These are phyloP conservation scores for Daldinia caldariorum DNA, from an alignment of 495 filamentous ascomycete species.

Conservation along the genomic window DNA sequence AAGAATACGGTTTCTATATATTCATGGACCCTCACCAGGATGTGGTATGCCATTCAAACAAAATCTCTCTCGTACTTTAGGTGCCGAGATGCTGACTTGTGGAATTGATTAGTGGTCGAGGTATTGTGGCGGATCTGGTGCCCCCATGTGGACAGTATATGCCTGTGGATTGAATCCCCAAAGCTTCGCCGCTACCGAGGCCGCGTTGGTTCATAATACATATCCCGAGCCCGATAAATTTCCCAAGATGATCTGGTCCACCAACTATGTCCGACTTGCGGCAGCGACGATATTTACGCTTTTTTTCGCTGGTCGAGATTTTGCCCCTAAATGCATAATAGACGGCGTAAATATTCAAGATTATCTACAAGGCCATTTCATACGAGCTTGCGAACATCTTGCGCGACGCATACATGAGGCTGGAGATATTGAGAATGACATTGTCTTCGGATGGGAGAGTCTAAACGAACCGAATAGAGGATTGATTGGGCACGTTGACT, in stretches of 20 bases:
- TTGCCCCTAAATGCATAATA: conserved; percentile 95
- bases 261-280: conserved; percentile 89
- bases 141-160: conserved; percentile 97
- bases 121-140: conserved; percentile 92
- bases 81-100: conserved; percentile 26
- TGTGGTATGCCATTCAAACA: conserved; percentile 68
- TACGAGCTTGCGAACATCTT: conserved; percentile 79
- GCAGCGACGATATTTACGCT: conserved; percentile 93
- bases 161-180: conserved; percentile 89
- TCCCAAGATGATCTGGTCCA: conserved; percentile 99
- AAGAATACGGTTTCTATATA: conserved; percentile 89
- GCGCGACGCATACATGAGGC: conserved; percentile 89
- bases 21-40: conserved; percentile 99
- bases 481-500: conserved; percentile 83
- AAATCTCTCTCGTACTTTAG: conserved; percentile 13
- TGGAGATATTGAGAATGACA: conserved; percentile 84
- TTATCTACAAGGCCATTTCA: conserved; percentile 88
- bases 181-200: conserved; percentile 85
- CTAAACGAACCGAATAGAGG: conserved; percentile 95
- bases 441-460: conserved; percentile 95
- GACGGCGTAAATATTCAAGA: conserved; percentile 97
- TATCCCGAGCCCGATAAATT: conserved; percentile 87
- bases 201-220: conserved; percentile 93
- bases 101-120: conserved; percentile 78
- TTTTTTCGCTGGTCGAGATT: conserved; percentile 92